Conservation (phyloP, 2,329 filamentous ascomycete species). For the Verticillium isaacii region DNA sequence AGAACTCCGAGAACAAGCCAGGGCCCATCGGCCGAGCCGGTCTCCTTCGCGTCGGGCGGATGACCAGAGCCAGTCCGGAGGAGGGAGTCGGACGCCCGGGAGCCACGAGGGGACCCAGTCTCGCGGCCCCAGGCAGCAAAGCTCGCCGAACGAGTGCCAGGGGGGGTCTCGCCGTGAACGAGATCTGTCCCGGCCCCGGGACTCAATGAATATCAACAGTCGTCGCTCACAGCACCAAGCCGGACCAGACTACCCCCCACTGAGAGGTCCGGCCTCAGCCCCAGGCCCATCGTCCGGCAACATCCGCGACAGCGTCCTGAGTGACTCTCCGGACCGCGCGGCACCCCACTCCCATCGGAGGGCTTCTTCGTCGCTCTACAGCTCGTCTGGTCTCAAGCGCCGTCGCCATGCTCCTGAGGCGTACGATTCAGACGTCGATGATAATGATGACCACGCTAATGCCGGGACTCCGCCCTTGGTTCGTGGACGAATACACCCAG, state of each 20-base stretch:
- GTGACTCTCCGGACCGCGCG: not conserved
- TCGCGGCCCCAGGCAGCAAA: not conserved
- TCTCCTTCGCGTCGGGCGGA: not conserved
- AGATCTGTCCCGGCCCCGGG: not conserved
- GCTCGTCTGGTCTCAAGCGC: not conserved
- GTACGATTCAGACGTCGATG: not conserved
- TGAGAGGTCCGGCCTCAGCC: not conserved
- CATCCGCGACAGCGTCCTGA: not conserved
- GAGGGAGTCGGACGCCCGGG: not conserved
- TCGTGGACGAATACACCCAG: conserved; percentile 13
- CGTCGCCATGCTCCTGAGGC: not conserved
- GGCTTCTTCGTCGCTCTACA: not conserved
- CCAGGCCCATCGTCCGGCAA: not conserved
- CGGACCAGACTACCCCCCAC: not conserved
- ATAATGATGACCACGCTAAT: not conserved
- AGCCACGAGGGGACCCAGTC: not conserved
- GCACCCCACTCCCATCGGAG: not conserved
- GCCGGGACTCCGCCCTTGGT: not conserved
- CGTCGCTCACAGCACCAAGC: not conserved
- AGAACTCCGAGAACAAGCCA: conserved; percentile 9
- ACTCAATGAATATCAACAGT: not conserved
- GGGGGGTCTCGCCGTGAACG: not conserved
- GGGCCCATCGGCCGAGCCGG: not conserved
- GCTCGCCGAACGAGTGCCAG: not conserved
- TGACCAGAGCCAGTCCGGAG: not conserved